Evolutionary conservation across 2,329 filamentous ascomycete genomes (phyloP).

Genomic region (Amesomyces nigricolor): DNA sequence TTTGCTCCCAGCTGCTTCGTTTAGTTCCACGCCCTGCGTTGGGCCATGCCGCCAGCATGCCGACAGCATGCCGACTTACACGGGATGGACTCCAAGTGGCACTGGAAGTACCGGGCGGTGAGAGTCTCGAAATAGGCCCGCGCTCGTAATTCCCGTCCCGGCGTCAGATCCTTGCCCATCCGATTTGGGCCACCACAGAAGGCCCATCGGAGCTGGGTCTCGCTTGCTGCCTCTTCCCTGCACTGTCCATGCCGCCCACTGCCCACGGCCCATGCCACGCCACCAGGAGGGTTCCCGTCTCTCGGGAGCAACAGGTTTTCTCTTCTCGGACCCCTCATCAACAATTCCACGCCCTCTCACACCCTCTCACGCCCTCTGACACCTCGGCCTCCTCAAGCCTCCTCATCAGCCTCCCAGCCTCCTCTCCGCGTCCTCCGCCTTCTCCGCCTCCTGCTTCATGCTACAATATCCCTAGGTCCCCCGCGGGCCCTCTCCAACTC

Average conservation of each 20-base stretch:
- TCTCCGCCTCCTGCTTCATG: background rate
- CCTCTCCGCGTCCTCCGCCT: background rate
- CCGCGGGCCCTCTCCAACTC: constrained; percentile 8
- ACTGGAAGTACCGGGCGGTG: constrained; percentile 9
- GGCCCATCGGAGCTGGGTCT: constrained; percentile 10
- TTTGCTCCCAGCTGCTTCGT: too few species aligned
- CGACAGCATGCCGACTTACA: background rate
- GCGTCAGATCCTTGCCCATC: constrained; percentile 2
- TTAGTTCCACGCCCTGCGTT: background rate
- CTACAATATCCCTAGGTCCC: constrained; percentile 13
- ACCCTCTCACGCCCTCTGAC: background rate
- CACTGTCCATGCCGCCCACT: background rate
- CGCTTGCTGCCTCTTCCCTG: constrained; percentile 12
- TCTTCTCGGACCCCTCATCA: background rate
- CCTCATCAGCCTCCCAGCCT: background rate
- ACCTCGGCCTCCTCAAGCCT: too few species aligned
- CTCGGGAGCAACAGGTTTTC: constrained; percentile 5
- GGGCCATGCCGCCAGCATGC: background rate
- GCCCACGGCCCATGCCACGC: constrained; percentile 1
- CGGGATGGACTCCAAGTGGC: too few species aligned
- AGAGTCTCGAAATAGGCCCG: constrained; percentile 1
- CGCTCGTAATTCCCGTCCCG: constrained; percentile 3
- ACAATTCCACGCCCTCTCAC: background rate
- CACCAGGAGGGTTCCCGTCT: constrained; percentile 11
- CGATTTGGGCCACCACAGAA: constrained; percentile 2